Evolutionary conservation across 257 asterid genomes (phyloP), one percentile per base, ranked within the genome.

Genomic region (Misopates orontium): DNA sequence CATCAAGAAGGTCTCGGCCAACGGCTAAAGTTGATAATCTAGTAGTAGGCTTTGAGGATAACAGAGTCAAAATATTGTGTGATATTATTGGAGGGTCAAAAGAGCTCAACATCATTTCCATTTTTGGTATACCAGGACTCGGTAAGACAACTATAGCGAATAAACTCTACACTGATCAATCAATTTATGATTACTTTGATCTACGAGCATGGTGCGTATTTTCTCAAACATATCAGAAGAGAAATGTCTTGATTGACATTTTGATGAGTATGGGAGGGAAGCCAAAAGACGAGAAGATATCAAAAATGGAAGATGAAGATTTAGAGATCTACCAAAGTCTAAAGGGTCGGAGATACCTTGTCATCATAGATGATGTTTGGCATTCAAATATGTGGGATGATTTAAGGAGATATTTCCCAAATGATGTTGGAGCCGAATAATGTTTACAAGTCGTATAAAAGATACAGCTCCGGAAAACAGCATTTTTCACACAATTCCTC

Each of bases 401-500:
- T n/a, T 21, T 57, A 16, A 31, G 28, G 6, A 32, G 25, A n/a
- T 57, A 12, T 13, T 57, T 57, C 23, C 63, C 63, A 32, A 41
- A 56, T 49, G 67, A 69, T 19, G 47, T 11, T 52, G 82, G 22
- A 78, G 79, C 6, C 65, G 70, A 54, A 50, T 68, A n/a, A 22
- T 77, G 1, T 42, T 77, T 9, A 68, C 75, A 28, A 28, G 36
- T 28, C 52, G 36, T 28, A 28, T 28, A 28, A 28, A 28, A 7
- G 36, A 28, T 7, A 28, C 36, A 28, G 36, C 36, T 28, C 36
- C 36, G 36, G 4, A 28, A 28, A 28, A 28, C 7, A 28, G 36
- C 36, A 3, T 2, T 28, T 28, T 28, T 28, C 36, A 28, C 36
- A 28, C 36, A 3, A 7, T 28, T 2, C 7, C 36, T 28, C 36